Conservation (phyloP, 345 rosid species). For the Alliaria petiolata region DNA sequence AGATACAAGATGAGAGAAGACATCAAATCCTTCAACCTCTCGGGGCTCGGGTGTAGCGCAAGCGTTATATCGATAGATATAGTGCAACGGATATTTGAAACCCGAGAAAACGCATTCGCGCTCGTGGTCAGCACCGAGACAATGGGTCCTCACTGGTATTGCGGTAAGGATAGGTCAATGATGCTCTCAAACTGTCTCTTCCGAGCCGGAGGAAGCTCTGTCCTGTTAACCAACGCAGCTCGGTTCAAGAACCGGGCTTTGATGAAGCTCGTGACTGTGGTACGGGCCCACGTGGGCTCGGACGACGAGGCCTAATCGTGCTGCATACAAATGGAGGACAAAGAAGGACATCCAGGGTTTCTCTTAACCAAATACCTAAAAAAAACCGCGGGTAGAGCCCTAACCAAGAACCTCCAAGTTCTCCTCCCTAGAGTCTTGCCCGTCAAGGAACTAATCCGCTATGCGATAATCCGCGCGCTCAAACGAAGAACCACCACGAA, state of each 20-base stretch:
- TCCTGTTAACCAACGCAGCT: slow-evolving; percentile 57
- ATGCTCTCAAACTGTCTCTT: slow-evolving; percentile 70
- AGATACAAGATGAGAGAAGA: slow-evolving; percentile 63
- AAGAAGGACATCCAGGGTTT: slow-evolving; percentile 34
- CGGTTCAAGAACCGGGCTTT: slow-evolving; percentile 41
- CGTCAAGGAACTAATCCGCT: slow-evolving; percentile 25
- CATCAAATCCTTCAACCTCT: slow-evolving; percentile 58
- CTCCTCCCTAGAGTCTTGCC: slow-evolving; percentile 62
- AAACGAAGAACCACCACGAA: slow-evolving; percentile 20
- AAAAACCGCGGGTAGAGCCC: slow-evolving; percentile 37
- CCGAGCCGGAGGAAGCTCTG: slow-evolving; percentile 68
- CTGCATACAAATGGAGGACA: slow-evolving; percentile 40
- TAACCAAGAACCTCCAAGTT: slow-evolving; percentile 48
- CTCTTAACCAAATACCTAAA: slow-evolving; percentile 28
- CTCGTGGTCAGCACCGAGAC: slow-evolving; percentile 79
- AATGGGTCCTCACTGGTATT: slow-evolving; percentile 67
- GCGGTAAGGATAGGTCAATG: slow-evolving; percentile 76
- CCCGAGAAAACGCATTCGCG: slow-evolving; percentile 39
- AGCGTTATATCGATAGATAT: slow-evolving; percentile 42
- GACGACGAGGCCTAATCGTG: slow-evolving; percentile 63
- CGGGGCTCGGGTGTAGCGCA: slow-evolving; percentile 71
- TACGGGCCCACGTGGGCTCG: slow-evolving; percentile 49
- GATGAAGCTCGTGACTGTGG: slow-evolving; percentile 45
- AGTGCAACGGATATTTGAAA: slow-evolving; percentile 47
- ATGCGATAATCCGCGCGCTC: slow-evolving; percentile 13